A percentile compares a stretch with the other conserved stretches of the same genome.
These are phyloP conservation scores for Metschnikowia borealis DNA, from an alignment of 805 yeast genomes.

Conservation along the genomic window DNA sequence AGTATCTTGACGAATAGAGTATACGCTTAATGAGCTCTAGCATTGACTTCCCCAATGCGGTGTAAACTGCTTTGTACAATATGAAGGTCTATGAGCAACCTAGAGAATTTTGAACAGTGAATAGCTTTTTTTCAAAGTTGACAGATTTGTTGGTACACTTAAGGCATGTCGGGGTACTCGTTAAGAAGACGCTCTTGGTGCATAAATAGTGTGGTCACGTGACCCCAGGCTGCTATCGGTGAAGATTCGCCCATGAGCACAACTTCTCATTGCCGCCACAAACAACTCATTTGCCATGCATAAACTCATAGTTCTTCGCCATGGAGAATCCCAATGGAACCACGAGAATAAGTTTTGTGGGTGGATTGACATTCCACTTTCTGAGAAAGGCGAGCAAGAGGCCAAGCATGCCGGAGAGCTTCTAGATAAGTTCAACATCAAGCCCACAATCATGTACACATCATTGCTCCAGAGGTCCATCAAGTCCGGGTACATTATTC, in stretches of 20 bases:
- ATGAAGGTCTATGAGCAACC: too few relatives aligned
- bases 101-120: too few relatives aligned
- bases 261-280: not conserved
- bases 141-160: too few relatives aligned
- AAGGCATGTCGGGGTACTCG: too few relatives aligned
- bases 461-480: slow-evolving; percentile 39
- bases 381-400: slow-evolving; percentile 35
- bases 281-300: slow-evolving; percentile 13
- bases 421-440: slow-evolving; percentile 24
- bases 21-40: too few relatives aligned
- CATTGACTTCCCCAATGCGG: too few relatives aligned
- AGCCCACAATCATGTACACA: slow-evolving; percentile 35
- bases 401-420: slow-evolving; percentile 38
- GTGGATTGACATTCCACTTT: slow-evolving; percentile 42
- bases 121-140: too few relatives aligned
- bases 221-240: not conserved
- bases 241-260: not conserved
- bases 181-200: not conserved
- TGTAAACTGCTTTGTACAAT: too few relatives aligned
- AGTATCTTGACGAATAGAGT: too few relatives aligned
- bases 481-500: slow-evolving; percentile 38
- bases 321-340: slow-evolving; percentile 43
- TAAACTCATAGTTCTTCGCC: slow-evolving; percentile 40
- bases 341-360: slow-evolving; percentile 43
- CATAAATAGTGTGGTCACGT: not conserved